Evolutionary conservation across 768 basidiomycete genomes (phyloP).

Genomic region (Holtermannia corniformis): DNA sequence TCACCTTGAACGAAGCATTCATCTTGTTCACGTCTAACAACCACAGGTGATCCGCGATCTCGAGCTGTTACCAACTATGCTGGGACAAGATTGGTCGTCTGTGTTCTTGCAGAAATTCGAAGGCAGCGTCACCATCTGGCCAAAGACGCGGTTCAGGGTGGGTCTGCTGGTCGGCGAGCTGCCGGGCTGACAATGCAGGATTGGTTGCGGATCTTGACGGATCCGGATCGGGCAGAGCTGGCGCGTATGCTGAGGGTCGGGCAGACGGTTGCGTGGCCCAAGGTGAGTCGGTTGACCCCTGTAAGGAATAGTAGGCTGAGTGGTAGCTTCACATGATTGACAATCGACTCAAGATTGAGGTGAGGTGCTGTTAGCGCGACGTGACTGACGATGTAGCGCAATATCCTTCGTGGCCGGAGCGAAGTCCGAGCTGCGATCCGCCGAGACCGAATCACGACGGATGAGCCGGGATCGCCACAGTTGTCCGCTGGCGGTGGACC

Average conservation of each 20-base stretch:
- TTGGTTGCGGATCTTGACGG: slow-evolving; percentile 72
- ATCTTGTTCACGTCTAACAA: background rate
- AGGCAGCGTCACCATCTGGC: slow-evolving; percentile 42
- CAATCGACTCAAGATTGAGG: slow-evolving; percentile 56
- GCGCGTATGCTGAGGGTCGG: slow-evolving; percentile 80
- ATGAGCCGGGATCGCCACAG: slow-evolving; percentile 9
- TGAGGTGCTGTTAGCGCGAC: slow-evolving; percentile 1
- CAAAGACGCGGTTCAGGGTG: slow-evolving; percentile 63
- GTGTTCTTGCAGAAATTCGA: slow-evolving; percentile 91
- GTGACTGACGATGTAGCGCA: slow-evolving; percentile 53
- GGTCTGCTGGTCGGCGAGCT: slow-evolving; percentile 21
- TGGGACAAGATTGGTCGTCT: slow-evolving; percentile 93
- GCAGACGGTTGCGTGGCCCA: slow-evolving; percentile 90
- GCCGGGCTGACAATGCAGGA: slow-evolving; percentile 47
- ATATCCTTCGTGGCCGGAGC: slow-evolving; percentile 70
- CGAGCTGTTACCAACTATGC: slow-evolving; percentile 82
- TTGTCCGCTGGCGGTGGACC: slow-evolving; percentile 20
- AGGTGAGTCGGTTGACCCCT: slow-evolving; percentile 55
- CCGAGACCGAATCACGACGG: slow-evolving; percentile 39
- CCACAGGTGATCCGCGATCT: slow-evolving; percentile 78
- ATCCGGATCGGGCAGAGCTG: slow-evolving; percentile 70
- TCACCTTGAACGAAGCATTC: background rate
- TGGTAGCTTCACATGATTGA: slow-evolving; percentile 80
- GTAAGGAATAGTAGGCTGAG: background rate
- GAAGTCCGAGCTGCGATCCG: slow-evolving; percentile 53